phyloP scores from a whole-genome alignment of 23 red algal genomes.

The Cyanidioschyzon merolae region DNA sequence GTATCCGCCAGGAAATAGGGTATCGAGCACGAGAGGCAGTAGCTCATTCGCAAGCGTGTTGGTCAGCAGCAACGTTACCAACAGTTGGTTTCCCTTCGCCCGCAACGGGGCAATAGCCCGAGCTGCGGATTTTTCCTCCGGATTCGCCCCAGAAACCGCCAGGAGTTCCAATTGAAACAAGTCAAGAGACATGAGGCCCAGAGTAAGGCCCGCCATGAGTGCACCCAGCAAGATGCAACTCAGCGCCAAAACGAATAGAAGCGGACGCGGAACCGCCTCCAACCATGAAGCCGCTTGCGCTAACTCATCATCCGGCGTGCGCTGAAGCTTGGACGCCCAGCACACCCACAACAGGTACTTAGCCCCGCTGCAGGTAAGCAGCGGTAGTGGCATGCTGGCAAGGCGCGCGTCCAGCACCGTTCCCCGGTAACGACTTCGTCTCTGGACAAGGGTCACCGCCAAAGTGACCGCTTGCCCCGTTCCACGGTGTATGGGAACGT shows the following conservation, averaged over 20 bases:
- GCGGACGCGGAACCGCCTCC: conserved; percentile 19
- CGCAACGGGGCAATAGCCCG: conserved; percentile 25
- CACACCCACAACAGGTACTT: too few species aligned
- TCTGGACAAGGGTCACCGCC: too few species aligned
- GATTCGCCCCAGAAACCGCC: conserved; percentile 19
- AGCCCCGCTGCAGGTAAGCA: too few species aligned
- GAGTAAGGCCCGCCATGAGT: conserved; percentile 30
- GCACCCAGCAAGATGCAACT: conserved; percentile 29
- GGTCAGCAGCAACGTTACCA: conserved; percentile 38
- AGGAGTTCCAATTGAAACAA: conserved; percentile 24
- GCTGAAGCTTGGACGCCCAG: too few species aligned
- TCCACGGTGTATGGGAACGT: too few species aligned
- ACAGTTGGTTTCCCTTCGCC: conserved; percentile 28
- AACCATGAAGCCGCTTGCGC: conserved; percentile 6
- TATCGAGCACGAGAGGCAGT: conserved; percentile 22
- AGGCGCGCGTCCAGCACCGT: too few species aligned
- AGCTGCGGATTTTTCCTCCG: conserved; percentile 16
- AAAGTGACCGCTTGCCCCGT: too few species aligned
- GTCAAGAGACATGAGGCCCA: conserved; percentile 57
- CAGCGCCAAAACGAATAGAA: conserved; percentile 17
- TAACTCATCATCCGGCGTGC: not conserved
- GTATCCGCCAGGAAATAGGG: conserved; percentile 21
- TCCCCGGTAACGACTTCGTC: too few species aligned
- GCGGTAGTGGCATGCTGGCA: too few species aligned
- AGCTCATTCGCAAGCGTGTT: conserved; percentile 34